Evolutionary conservation across 441 rosid genomes (phyloP).

Genomic region (Corymbia citriodora): DNA sequence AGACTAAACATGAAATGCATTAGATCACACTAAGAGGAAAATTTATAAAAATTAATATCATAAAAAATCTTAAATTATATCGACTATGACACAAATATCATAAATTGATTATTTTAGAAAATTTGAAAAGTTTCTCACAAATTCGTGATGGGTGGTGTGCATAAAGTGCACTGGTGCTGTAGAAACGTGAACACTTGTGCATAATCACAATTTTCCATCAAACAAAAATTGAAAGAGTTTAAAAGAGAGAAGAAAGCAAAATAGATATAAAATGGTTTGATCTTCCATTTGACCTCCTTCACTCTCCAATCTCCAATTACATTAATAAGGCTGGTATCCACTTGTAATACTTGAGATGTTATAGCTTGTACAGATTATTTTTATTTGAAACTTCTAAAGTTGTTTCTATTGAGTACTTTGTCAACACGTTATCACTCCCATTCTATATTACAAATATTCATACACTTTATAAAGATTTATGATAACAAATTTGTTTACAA

Average conservation of each 20-base stretch:
- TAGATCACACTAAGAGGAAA: background rate
- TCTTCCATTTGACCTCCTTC: background rate
- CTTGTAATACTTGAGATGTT: background rate
- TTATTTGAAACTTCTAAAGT: background rate
- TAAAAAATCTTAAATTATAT: background rate
- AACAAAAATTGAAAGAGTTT: too few relatives aligned
- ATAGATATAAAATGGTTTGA: too few relatives aligned
- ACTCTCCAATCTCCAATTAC: background rate
- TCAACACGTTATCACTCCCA: background rate
- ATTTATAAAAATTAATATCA: background rate
- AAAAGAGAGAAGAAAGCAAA: background rate
- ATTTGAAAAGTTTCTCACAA: background rate
- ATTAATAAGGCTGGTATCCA: background rate
- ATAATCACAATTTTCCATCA: background rate
- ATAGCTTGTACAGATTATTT: background rate
- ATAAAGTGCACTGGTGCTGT: background rate
- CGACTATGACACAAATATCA: fast-evolving
- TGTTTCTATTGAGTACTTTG: background rate
- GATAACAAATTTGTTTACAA: background rate
- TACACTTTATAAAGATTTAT: background rate
- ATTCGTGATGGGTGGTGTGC: too few relatives aligned
- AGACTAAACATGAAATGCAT: background rate
- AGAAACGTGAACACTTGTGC: background rate
- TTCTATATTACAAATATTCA: background rate
- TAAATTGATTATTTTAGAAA: background rate